Conservation (phyloP, 441 rosid genomes). For the Populus hybrid region DNA sequence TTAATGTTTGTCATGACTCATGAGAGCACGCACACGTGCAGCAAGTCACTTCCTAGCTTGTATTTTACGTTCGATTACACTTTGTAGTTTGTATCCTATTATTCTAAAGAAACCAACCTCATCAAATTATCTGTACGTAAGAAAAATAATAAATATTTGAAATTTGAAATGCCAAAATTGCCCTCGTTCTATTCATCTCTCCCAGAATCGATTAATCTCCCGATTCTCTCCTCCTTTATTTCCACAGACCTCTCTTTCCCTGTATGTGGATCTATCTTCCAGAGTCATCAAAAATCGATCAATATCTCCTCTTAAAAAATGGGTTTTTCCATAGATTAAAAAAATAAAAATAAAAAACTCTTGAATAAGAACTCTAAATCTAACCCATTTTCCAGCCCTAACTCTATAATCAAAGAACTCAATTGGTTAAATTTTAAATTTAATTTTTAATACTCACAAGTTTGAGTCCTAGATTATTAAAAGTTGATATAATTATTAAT, state of each 20-base stretch:
- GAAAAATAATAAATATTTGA: too few species aligned
- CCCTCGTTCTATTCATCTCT: not conserved
- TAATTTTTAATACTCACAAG: too few species aligned
- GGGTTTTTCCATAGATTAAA: not conserved
- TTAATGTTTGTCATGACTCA: not conserved
- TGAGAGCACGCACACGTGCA: not conserved
- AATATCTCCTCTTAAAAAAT: not conserved
- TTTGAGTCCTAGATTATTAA: too few species aligned
- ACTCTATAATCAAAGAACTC: fast-evolving
- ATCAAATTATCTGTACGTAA: too few species aligned
- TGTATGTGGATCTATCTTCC: not conserved
- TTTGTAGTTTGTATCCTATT: too few species aligned
- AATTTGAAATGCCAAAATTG: not conserved
- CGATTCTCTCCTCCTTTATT: not conserved
- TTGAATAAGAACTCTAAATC: not conserved
- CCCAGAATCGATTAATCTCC: not conserved
- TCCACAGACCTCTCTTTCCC: not conserved
- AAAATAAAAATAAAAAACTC: not conserved
- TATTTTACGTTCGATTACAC: not conserved
- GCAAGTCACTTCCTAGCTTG: not conserved
- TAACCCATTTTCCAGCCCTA: not conserved
- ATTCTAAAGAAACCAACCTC: too few species aligned
- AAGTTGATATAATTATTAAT: too few species aligned
- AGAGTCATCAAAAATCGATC: not conserved
- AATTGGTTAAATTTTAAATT: too few species aligned